These are phyloP conservation scores for Chrysophaeum taylorii DNA, from an alignment of 352 stramenopile genomes.

Conservation along the genomic window DNA sequence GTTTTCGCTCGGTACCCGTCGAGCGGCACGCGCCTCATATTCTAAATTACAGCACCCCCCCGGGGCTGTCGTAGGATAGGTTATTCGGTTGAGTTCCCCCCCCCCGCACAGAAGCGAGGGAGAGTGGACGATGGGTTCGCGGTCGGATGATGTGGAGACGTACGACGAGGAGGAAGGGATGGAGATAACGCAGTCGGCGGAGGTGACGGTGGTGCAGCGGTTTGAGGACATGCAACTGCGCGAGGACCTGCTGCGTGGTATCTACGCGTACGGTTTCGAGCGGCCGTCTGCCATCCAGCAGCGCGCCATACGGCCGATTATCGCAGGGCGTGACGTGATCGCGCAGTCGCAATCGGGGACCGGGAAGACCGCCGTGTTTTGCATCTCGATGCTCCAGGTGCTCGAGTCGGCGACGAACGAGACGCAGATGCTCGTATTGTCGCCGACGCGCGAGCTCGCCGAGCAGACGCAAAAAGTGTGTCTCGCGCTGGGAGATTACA, in stretches of 20 bases:
- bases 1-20: too few relatives aligned
- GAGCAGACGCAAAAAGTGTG: slow-evolving; percentile 94
- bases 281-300: slow-evolving; percentile 96
- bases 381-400: slow-evolving; percentile 80
- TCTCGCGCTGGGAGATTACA: slow-evolving; percentile 85
- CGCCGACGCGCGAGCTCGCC: slow-evolving; percentile 86
- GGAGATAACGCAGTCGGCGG: slow-evolving; percentile 59
- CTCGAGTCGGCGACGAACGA: slow-evolving; percentile 78
- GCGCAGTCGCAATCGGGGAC: slow-evolving; percentile 87
- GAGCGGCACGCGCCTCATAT: too few relatives aligned
- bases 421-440: slow-evolving; percentile 86
- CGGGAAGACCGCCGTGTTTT: slow-evolving; percentile 87
- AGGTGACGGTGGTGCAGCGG: slow-evolving; percentile 59
- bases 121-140: too few relatives aligned
- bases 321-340: slow-evolving; percentile 88
- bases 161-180: slow-evolving; percentile 48
- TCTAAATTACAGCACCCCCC: too few relatives aligned
- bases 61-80: too few relatives aligned
- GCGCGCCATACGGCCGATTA: slow-evolving; percentile 86
- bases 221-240: slow-evolving; percentile 81
- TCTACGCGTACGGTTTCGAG: slow-evolving; percentile 85
- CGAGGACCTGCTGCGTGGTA: slow-evolving; percentile 73
- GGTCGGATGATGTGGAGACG: background rate
- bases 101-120: too few relatives aligned
- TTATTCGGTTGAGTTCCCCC: too few relatives aligned